phyloP scores from a whole-genome alignment of 2,329 filamentous ascomycete genomes.

The Aspergillus aculeatus region DNA sequence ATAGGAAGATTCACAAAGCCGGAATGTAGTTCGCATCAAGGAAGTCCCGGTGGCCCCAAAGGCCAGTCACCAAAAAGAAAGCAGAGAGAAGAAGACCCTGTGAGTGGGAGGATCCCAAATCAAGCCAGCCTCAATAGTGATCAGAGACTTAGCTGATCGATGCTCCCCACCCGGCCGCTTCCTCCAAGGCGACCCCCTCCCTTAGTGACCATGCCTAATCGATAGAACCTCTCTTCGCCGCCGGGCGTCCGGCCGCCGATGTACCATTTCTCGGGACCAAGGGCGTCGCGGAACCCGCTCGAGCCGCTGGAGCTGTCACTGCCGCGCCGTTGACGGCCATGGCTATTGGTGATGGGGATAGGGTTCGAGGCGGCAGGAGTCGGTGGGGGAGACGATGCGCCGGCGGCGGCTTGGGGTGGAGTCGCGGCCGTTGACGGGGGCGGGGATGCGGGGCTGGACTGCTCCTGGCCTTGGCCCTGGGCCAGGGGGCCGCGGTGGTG shows the following conservation, averaged over 20 bases:
- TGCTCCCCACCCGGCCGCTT: constrained; percentile 45
- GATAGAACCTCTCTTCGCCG: constrained; percentile 51
- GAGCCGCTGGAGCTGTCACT: constrained; percentile 50
- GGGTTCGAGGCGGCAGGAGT: constrained; percentile 34
- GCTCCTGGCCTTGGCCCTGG: constrained; percentile 36
- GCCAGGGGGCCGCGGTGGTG: constrained; percentile 29
- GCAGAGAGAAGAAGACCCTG: too few species aligned
- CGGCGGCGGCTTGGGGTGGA: constrained; percentile 26
- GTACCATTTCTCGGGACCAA: constrained; percentile 53
- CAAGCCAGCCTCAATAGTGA: too few species aligned
- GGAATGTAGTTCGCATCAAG: neutral
- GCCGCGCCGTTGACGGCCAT: constrained; percentile 44
- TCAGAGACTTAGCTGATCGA: constrained; percentile 52
- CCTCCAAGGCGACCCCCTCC: constrained; percentile 43
- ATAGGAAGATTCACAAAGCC: neutral
- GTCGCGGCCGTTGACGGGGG: constrained; percentile 39
- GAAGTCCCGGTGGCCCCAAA: neutral
- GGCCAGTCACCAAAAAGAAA: too few species aligned
- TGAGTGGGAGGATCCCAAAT: too few species aligned
- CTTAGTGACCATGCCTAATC: constrained; percentile 49
- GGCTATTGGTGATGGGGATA: constrained; percentile 37
- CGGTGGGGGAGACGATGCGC: constrained; percentile 21
- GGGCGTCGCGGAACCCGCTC: constrained; percentile 48
- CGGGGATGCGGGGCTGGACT: constrained; percentile 39
- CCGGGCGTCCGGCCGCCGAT: constrained; percentile 48